Evolutionary conservation across 1,139 yeast species (phyloP).

Genomic region (Suhomyces coccinellae): DNA sequence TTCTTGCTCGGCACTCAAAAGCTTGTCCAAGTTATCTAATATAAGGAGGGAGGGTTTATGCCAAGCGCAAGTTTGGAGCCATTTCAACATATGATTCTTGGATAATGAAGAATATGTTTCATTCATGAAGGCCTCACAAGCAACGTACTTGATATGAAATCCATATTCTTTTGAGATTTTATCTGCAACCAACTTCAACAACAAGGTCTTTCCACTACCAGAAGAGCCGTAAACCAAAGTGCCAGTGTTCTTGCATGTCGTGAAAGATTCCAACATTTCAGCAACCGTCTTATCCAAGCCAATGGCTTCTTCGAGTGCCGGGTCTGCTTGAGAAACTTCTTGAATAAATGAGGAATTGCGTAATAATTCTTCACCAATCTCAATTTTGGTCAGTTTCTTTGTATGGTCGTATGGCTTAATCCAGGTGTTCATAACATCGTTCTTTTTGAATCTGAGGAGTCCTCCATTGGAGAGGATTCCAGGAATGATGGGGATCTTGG

Average conservation of each 20-base stretch:
- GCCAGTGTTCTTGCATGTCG: constrained; percentile 52
- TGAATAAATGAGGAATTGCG: constrained; percentile 50
- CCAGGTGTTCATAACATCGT: constrained; percentile 49
- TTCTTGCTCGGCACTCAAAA: constrained; percentile 73
- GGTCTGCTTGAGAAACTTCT: constrained; percentile 15
- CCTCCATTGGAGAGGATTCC: constrained; percentile 63
- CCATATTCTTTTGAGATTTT: constrained; percentile 39
- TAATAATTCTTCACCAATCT: constrained; percentile 55
- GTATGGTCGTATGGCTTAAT: constrained; percentile 32
- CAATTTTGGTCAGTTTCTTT: constrained; percentile 37
- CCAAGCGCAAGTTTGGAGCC: constrained; percentile 71
- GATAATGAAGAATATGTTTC: constrained; percentile 53
- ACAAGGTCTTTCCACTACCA: constrained; percentile 77
- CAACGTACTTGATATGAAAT: constrained; percentile 42
- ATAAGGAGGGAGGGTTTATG: constrained; percentile 73
- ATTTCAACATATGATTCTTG: constrained; percentile 43
- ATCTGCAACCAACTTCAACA: constrained; percentile 45
- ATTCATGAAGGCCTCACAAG: constrained; percentile 57
- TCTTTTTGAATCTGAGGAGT: constrained; percentile 51
- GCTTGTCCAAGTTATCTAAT: constrained; percentile 77
- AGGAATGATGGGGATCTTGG: constrained; percentile 51
- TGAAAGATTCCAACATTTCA: constrained; percentile 45
- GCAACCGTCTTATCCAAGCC: constrained; percentile 56
- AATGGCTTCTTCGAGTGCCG: constrained; percentile 37
- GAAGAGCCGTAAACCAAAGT: constrained; percentile 66